Base-by-base conservation (phyloP, 176 grass and related monocot species). In the Bromus sterilis region DNA sequence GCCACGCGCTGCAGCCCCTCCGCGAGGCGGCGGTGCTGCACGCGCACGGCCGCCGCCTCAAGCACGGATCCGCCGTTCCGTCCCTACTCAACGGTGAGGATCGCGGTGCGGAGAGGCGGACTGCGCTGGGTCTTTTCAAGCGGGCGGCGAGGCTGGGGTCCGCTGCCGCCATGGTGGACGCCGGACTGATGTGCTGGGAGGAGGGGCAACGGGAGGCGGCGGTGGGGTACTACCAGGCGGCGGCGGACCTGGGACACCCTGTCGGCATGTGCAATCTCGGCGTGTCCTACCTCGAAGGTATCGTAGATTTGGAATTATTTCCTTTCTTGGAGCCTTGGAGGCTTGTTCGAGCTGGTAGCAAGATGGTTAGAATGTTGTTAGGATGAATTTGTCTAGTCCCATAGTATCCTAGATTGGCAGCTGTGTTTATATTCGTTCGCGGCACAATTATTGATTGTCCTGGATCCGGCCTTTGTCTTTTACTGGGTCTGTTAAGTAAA, bases 211-310 rank as follows among this genome's bases (percentile, higher is more conserved):
- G 83, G 24, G 71, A 53, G 40, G 86, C 91, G 76, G 92, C 88
- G 14, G 61, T 83, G 40, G 79, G 28, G 4, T 91, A 80, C 83
- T 94, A 91, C 60, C 77, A 33, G 40, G 86, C 70, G 77, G 88
- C 92, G 11, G 80, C 92, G 44, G 83, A 86, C 55, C 86, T 94
- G 8, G 88, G 91, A 4, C 82, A 94, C 49, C 86, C 85, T 33
- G 80, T 81, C 24, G 91, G 91, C 56, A 90, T 89, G 86, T 91
- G 88, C 80, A 94, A 94, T 51, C 86, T 94, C 24, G 88, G 92
- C 18, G 70, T 86, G 58, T 94, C 88, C 60, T 94, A 65, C 86
- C 84, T 94, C 30, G 91, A 94, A 91, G 86, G 89, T 94, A 88
- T 56, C 10, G 14, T 15, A 20, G 72, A 75, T 76, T 86, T 72